Conservation (phyloP, 371 early-diverging fungal genomes). For the Lichtheimia ramosa region DNA sequence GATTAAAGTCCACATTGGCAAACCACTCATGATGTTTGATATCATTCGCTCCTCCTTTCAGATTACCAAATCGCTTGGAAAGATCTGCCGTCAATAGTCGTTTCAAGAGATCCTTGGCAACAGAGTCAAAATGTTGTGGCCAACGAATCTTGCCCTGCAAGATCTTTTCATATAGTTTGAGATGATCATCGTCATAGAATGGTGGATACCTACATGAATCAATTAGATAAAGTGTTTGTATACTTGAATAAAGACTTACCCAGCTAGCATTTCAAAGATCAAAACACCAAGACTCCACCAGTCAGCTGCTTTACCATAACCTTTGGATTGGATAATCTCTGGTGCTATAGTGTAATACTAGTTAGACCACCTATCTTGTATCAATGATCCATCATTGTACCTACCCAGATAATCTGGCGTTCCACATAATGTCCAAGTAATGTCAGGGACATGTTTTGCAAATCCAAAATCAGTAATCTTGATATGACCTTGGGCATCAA, state of each 20-base stretch:
- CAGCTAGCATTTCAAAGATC: slow-evolving; percentile 66
- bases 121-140: slow-evolving; percentile 88
- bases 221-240: not conserved
- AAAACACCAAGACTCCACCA: slow-evolving; percentile 98
- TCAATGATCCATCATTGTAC: not conserved
- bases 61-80: slow-evolving; percentile 90
- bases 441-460: slow-evolving; percentile 91
- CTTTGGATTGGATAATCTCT: slow-evolving; percentile 95
- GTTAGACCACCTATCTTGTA: slow-evolving; percentile 45
- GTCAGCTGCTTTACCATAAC: slow-evolving; percentile 96
- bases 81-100: slow-evolving; percentile 86
- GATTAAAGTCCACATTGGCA: slow-evolving; percentile 88
- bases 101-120: slow-evolving; percentile 89
- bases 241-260: slow-evolving; percentile 14
- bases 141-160: slow-evolving; percentile 84
- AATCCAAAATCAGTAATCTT: slow-evolving; percentile 99
- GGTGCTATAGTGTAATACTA: slow-evolving; percentile 73
- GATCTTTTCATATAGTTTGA: slow-evolving; percentile 94
- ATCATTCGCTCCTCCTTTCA: slow-evolving; percentile 85
- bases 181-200: slow-evolving; percentile 96
- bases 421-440: slow-evolving; percentile 98
- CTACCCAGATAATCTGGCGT: slow-evolving; percentile 93
- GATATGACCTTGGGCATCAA: slow-evolving; percentile 94
- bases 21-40: slow-evolving; percentile 97
- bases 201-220: slow-evolving; percentile 84